Conservation (phyloP, 169 alveolate species). For the Cytauxzoon felis region DNA sequence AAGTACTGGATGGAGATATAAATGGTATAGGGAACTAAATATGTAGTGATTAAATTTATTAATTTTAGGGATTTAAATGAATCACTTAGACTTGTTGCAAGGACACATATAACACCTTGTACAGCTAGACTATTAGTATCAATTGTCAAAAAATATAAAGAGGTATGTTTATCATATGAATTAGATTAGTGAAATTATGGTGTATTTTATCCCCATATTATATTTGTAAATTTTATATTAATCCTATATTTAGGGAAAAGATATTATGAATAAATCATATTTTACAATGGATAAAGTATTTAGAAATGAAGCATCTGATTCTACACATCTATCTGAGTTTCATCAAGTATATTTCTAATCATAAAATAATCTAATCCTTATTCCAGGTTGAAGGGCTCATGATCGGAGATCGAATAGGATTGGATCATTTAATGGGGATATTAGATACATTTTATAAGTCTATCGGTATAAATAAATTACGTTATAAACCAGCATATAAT, state of each 20-base stretch:
- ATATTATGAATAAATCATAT: constrained; percentile 87
- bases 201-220: no score
- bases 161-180: constrained; percentile 24
- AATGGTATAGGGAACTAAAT: constrained; percentile 92
- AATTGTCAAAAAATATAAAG: constrained; percentile 88
- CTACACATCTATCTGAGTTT: constrained; percentile 99
- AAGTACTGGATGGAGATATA: constrained; percentile 96
- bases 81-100: constrained; percentile 71
- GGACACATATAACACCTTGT: constrained; percentile 99
- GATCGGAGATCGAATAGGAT: constrained; percentile 88
- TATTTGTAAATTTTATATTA: neutral
- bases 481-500: constrained; percentile 99
- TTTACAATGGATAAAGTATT: constrained; percentile 99
- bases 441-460: constrained; percentile 86
- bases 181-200: neutral
- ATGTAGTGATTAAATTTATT: constrained; percentile 94
- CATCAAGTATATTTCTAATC: constrained; percentile 80
- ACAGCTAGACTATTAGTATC: constrained; percentile 90
- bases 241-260: constrained; percentile 1
- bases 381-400: constrained; percentile 86
- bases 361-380: constrained; percentile 28
- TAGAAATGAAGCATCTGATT: constrained; percentile 98
- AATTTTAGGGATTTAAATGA: constrained; percentile 88
- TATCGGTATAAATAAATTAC: constrained; percentile 87
- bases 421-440: constrained; percentile 88